These are phyloP conservation scores for Macrocybe sp. DNA, from an alignment of 1,284 basidiomycete species.

Conservation along the genomic window DNA sequence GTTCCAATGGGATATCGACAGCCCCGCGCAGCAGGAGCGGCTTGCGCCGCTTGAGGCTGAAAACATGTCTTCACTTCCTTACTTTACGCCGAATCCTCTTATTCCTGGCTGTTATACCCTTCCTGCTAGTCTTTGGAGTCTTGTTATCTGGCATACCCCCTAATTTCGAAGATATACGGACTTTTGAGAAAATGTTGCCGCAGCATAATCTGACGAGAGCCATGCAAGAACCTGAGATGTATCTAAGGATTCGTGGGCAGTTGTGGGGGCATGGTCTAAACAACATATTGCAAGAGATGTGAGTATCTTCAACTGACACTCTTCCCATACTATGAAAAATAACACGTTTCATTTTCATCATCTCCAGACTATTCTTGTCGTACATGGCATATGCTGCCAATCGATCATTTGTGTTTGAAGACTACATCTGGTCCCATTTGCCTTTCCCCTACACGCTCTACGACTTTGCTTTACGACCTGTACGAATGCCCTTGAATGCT, in stretches of 20 bases:
- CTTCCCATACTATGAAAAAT: background rate
- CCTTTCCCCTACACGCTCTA: slow-evolving; percentile 45
- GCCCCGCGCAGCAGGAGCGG: slow-evolving; percentile 1
- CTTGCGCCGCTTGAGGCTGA: slow-evolving; percentile 9
- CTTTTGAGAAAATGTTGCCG: slow-evolving; percentile 30
- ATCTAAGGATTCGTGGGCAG: slow-evolving; percentile 44
- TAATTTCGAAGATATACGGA: slow-evolving; percentile 29
- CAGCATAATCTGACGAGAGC: slow-evolving; percentile 29
- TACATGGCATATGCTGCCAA: slow-evolving; percentile 44
- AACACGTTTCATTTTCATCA: background rate
- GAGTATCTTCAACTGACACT: slow-evolving; percentile 17
- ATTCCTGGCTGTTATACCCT: slow-evolving; percentile 14
- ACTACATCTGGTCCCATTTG: slow-evolving; percentile 58
- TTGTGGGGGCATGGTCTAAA: slow-evolving; percentile 54
- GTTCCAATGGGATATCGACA: background rate
- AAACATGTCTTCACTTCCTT: slow-evolving; percentile 10
- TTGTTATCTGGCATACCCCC: slow-evolving; percentile 36
- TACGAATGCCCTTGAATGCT: slow-evolving; percentile 56
- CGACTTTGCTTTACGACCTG: slow-evolving; percentile 46
- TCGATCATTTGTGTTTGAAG: slow-evolving; percentile 56
- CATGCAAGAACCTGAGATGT: slow-evolving; percentile 17
- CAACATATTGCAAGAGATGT: slow-evolving; percentile 54
- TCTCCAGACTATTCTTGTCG: slow-evolving; percentile 37
- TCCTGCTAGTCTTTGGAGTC: slow-evolving; percentile 26
- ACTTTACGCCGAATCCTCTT: slow-evolving; percentile 14